Evolutionary conservation across 2,329 filamentous ascomycete genomes (phyloP), one percentile per base, ranked within the genome.

Genomic region (Chrysoporthe deuterocubensis): DNA sequence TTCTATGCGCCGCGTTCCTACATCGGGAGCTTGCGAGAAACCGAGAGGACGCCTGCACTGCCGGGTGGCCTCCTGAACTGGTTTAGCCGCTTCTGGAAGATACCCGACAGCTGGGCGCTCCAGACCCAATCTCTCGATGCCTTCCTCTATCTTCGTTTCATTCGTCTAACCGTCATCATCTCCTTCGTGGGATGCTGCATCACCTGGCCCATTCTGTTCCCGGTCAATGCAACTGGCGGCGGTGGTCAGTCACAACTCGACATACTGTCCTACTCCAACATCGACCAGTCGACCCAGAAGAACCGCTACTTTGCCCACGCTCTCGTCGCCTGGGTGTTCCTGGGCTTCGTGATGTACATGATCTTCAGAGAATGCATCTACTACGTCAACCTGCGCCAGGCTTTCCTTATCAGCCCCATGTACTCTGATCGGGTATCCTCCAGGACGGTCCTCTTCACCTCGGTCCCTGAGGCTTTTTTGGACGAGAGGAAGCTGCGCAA

Each of bases 371-470:
- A 98, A 79, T 90, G 89, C 76, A 91, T 98, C 73, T 97, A 90
- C 85, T 97, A 93, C 79, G 91, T 97, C 82, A 97, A 96, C 75
- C 81, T 98, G 63, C 92, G 94, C 71, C 95, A 98, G 80, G 95
- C 95, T 0, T 97, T 96, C 80, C 87, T 96, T 52, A 87, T 96
- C 66, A 94, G 93, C 13, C 93, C 94, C 13, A 84, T 92, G 60
- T 96, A 96, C 77, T 87, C 93, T 64, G 91, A 90, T 74, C 92
- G 94, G 67, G 89, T 97, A 58, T 97, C 95, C 1, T 95, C 94
- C 2, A 89, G 93, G 65, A 97, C 94, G 1, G 92, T 98, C 1
- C 88, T 99, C 14, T 94, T 97, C 78, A 91, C 93, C 2, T 91
- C 92, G 2, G 93, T 97, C 1, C 95, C 95, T 2, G 81, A 89